Base-by-base conservation (phyloP, 352 stramenopile species). In the Phytophthora idaei region DNA sequence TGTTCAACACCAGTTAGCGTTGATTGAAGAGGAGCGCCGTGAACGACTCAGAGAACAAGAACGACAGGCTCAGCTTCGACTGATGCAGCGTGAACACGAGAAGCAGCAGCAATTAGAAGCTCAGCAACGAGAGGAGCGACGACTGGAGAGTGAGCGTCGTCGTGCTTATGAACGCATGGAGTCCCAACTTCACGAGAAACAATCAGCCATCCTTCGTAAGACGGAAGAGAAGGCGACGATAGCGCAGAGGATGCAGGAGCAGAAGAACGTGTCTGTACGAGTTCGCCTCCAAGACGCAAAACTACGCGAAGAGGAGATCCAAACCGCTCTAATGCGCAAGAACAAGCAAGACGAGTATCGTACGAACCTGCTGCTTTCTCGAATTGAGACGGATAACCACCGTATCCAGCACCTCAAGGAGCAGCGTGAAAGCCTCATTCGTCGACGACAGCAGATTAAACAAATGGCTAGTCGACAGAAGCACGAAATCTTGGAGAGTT, bases 281-380 rank as follows among this genome's bases (percentile, higher is more conserved):
- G 69, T 73, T 8, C 65, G 82, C 1, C 70, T 93, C 5, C 76
- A 90, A 32, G 87, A 95, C 14, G 87, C 85, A 0, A 89, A 91
- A 47, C 53, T 95, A 15, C 82, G 87, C 0, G 87, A 93, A 51
- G 87, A 95, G 65, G 85, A 92, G 50, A 93, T 94, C 56, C 73
- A 93, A 42, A 69, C 70, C 0, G 78, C 87, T 1, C 70, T 92
- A 0, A 62, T 62, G 14, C 77, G 82, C 0, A 87, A 85, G 54
- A 75, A 89, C 31, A 87, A 88, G 29, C 76, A 88, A 44, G 83
- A 95, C 21, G 66, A 74, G 9, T 93, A 95, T 55, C 78, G 78
- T 21, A 60, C 60, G 1, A 83, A 85, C 6, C 21, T 92, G 15
- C 49, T 95, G 4, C 54, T 82, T 11, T 83, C 82, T 34, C 77